Percentiles rank a stretch among this genome's conserved stretches.
Conservation (phyloP, 257 asterid genomes). For the Solanum commersonii region DNA sequence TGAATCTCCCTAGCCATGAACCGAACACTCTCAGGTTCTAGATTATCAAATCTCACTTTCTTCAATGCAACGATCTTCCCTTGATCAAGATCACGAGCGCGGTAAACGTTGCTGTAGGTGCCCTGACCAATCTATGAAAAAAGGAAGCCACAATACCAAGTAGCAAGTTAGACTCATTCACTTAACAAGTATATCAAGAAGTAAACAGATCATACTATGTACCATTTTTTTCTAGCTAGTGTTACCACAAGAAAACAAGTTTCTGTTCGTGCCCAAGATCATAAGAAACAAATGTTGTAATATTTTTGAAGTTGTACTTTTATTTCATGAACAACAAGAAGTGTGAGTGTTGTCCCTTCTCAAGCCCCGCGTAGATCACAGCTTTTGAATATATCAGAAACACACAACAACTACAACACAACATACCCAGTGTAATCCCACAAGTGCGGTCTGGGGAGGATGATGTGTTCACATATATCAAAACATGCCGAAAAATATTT, state of each 20-base stretch:
- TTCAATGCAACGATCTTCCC: conserved; percentile 85
- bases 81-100: conserved; percentile 88
- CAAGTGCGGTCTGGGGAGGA: neutral
- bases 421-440: neutral
- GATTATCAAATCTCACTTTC: conserved; percentile 91
- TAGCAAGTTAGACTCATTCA: neutral
- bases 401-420: neutral
- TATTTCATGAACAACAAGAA: neutral
- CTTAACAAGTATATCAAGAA: neutral
- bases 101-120: conserved; percentile 88
- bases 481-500: neutral
- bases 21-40: conserved; percentile 94
- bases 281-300: neutral
- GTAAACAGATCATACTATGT: neutral
- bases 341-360: neutral
- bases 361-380: neutral
- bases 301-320: neutral
- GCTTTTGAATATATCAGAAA: neutral
- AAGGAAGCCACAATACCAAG: neutral
- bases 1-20: conserved; percentile 98
- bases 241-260: neutral
- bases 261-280: neutral
- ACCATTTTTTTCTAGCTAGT: neutral
- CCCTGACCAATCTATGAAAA: conserved; percentile 84
- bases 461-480: neutral